Base-by-base conservation (phyloP, 306 rosid species). In the Gynostemma pentaphyllum region DNA sequence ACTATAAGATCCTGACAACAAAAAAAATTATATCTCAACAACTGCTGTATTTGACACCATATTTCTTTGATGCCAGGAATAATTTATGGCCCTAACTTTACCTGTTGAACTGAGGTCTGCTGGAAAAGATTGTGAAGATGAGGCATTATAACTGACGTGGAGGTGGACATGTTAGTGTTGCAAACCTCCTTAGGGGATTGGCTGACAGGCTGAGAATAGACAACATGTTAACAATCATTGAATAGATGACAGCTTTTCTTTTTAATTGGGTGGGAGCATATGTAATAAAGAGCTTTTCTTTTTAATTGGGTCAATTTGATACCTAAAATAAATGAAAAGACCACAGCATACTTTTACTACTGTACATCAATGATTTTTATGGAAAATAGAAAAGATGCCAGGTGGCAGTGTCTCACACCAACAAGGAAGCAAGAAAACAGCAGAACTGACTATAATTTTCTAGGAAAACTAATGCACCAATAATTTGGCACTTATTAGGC, bases 41-140 rank as follows among this genome's bases (percentile, higher is more conserved):
- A 47, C 9, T 36, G 32, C 68, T 41, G 63, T 72, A 26, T 32
- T 42, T 68, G 39, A 40, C 56, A 55, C 56, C 54, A 30, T 26
- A 53, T 32, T 22, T 9, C 52, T 10, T 49, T 62, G 36, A 59
- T 16, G 41, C 29, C 45, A 46, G 73, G 72, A 30, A 63, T 47
- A 21, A 22, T 67, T 74, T 29, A 52, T 52, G 18, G 12, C 57
- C 66, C 55, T 45, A 57, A 46, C 21, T 79, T 72, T 73, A 89
- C 99, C 97, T 94, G 99, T 71, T 94, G 99, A 75, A 87, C 65
- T 56, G 95, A 75, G 4, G 89, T 86, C 85, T 94, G 99, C 81
- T 83, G 94, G 79, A 78, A 83, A 76, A 94, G 88, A 73, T 84
- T 89, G 64, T 94, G 97, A 78, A 89, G 89, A 66, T 86, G 94